Evolutionary conservation across 768 basidiomycete genomes (phyloP).

Genomic region (Phaeolepiota aurea): DNA sequence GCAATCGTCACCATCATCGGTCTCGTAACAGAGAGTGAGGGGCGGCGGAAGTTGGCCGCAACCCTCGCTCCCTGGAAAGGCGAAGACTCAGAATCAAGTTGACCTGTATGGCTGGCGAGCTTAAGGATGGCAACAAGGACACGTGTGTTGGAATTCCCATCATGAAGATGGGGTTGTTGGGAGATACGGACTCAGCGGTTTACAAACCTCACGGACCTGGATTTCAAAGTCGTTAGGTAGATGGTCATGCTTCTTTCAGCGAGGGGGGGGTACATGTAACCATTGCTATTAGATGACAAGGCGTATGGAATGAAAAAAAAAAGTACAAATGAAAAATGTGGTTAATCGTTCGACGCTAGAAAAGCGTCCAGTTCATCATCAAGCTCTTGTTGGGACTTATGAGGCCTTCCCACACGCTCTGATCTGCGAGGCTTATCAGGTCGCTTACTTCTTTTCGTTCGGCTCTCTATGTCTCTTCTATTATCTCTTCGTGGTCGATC

Average conservation of each 20-base stretch:
- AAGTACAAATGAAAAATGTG: neutral
- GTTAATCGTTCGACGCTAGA: neutral
- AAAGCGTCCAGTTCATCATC: conserved; percentile 5
- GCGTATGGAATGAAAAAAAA: neutral
- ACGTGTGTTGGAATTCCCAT: too few species aligned
- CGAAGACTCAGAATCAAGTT: too few species aligned
- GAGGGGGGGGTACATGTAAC: too few species aligned
- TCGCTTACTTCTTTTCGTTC: neutral
- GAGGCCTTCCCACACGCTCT: neutral
- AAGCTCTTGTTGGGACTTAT: conserved; percentile 3
- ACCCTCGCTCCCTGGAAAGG: neutral
- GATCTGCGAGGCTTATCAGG: neutral
- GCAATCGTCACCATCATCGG: neutral
- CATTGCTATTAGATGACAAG: too few species aligned
- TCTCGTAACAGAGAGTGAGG: neutral
- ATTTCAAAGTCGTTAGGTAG: too few species aligned
- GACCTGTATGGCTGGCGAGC: too few species aligned
- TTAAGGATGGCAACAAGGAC: too few species aligned
- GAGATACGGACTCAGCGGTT: too few species aligned
- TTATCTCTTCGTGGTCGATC: conserved; percentile 1
- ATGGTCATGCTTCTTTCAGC: too few species aligned
- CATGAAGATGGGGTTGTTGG: too few species aligned
- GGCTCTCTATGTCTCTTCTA: neutral
- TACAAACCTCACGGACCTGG: too few species aligned
- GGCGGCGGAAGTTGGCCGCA: neutral